Evolutionary conservation across 495 filamentous ascomycete genomes (phyloP).

Genomic region (Hyaloscypha finlandica): DNA sequence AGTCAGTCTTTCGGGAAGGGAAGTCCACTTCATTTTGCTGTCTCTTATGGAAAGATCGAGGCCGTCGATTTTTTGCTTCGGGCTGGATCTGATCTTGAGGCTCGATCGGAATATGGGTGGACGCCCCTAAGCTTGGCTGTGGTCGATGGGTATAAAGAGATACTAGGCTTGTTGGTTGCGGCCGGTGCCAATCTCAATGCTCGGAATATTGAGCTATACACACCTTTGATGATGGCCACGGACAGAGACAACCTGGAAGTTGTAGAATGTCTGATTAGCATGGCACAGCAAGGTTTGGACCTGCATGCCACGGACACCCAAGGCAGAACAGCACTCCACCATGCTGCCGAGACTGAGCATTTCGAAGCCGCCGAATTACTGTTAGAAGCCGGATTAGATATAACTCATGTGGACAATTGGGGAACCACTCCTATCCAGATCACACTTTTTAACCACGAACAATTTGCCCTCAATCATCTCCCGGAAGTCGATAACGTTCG

Average conservation of each 20-base stretch:
- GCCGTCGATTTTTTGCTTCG: constrained; percentile 4
- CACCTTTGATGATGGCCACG: constrained; percentile 5
- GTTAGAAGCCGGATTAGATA: neutral
- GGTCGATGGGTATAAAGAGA: too few species aligned
- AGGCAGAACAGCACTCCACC: neutral
- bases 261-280: neutral
- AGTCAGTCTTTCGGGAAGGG: neutral
- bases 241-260: neutral
- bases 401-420: neutral
- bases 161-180: neutral
- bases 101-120: neutral
- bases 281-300: neutral
- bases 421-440: neutral
- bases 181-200: constrained; percentile 11
- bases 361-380: neutral
- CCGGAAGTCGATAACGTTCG: neutral
- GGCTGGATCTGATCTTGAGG: constrained; percentile 8
- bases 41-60: neutral
- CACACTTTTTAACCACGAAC: neutral
- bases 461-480: neutral
- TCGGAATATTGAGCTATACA: neutral
- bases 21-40: constrained; percentile 3
- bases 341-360: neutral
- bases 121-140: neutral
- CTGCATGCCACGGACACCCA: neutral